Conservation (phyloP, 164 flowering plant species). For the Stephania yunnanensis region DNA sequence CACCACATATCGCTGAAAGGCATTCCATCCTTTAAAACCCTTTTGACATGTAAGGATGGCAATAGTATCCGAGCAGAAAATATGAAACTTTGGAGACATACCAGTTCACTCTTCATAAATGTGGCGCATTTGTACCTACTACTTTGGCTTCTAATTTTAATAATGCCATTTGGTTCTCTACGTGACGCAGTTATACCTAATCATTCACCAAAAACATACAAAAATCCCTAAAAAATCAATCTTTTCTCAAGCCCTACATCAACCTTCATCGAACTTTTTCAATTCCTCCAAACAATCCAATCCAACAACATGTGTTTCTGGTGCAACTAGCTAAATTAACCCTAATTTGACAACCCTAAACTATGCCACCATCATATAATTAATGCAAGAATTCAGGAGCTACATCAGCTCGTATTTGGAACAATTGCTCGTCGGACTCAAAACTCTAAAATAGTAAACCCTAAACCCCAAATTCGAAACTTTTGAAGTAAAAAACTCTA, state of each 20-base stretch:
- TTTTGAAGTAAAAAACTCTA: too few relatives aligned
- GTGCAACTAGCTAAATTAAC: background rate
- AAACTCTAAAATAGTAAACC: too few relatives aligned
- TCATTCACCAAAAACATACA: background rate
- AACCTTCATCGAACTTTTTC: background rate
- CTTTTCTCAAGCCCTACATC: background rate
- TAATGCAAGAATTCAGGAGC: too few relatives aligned
- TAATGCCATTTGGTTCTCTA: background rate
- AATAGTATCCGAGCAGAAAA: background rate
- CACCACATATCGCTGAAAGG: background rate
- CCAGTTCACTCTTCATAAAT: background rate
- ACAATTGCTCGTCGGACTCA: too few relatives aligned
- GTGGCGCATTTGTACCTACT: background rate
- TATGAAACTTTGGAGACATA: background rate
- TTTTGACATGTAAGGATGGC: background rate
- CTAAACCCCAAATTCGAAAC: too few relatives aligned
- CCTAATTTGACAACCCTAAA: too few relatives aligned
- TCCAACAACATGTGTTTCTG: background rate
- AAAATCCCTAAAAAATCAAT: background rate
- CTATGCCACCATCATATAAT: too few relatives aligned
- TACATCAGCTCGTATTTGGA: too few relatives aligned
- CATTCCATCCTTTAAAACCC: background rate
- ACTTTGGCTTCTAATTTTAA: background rate
- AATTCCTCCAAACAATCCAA: background rate
- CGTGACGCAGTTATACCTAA: too few relatives aligned